Base-by-base conservation (phyloP, 2,329 filamentous ascomycete species). In the Cladosporium sp. region DNA sequence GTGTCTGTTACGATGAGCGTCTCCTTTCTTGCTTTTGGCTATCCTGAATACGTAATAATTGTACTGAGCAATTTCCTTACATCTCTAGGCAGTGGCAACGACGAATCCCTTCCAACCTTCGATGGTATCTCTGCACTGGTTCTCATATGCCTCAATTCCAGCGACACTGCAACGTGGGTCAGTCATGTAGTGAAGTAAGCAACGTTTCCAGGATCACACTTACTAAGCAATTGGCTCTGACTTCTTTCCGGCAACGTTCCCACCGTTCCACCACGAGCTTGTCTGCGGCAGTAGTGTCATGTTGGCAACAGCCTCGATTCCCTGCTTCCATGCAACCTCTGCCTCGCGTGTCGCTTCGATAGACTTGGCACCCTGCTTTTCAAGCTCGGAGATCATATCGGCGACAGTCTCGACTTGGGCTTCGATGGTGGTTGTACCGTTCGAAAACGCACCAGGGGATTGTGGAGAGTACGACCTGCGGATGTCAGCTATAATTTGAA, bases 341-440 rank as follows among this genome's bases (percentile, higher is more conserved):
- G 77, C 78, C 59, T 81, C 77, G 52, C 73, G 75, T 10, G 77
- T 80, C 4, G 79, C 72, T 58, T 81, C 79, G 55, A 80, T 75
- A 60, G 78, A 77, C 36, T 74, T 76, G 65, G 81, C 78, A 15
- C 73, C 74, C 32, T 80, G 74, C 11, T 77, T 73, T 47, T 73
- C 70, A 7, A 78, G 68, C 70, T 77, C 77, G 61, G 76, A 74
- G 68, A 83, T 78, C 24, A 77, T 75, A 59, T 81, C 78, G 36
- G 80, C 78, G 49, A 82, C 80, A 73, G 78, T 82, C 60, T 82
- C 79, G 18, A 77, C 78, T 68, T 83, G 80, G 2, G 76, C 74
- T 68, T 82, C 80, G 32, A 81, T 74, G 67, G 79, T 81, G 30
- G 75, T 80, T 2, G 80, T 80, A 0, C 81, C 80, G 64, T 83